phyloP scores from a whole-genome alignment of 352 stramenopile genomes.

The Globisporangium irregulare region DNA sequence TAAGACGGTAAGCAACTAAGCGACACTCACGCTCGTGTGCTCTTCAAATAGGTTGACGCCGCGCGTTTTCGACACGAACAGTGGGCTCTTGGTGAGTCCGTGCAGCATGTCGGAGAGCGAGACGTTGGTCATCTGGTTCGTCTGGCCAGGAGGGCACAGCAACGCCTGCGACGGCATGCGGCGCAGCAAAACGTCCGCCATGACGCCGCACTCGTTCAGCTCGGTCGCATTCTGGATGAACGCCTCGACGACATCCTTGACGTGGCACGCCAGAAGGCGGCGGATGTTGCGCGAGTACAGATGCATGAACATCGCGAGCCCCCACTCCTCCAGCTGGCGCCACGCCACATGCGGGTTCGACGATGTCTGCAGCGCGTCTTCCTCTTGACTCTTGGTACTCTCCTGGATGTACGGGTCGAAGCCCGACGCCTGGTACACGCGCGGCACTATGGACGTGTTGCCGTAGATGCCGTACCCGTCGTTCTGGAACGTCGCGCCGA shows the following conservation, averaged over 20 bases:
- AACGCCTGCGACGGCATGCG: constrained; percentile 68
- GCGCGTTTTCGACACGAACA: constrained; percentile 76
- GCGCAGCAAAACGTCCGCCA: constrained; percentile 74
- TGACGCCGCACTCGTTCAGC: constrained; percentile 75
- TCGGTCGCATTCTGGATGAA: constrained; percentile 80
- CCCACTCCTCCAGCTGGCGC: constrained; percentile 73
- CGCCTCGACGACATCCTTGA: constrained; percentile 81
- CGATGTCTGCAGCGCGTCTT: constrained; percentile 70
- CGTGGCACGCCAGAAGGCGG: constrained; percentile 73
- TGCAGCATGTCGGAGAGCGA: constrained; percentile 77
- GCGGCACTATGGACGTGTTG: constrained; percentile 58
- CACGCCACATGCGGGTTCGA: constrained; percentile 73
- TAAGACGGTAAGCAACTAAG: constrained; percentile 13
- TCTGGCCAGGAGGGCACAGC: constrained; percentile 67
- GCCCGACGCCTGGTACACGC: constrained; percentile 81
- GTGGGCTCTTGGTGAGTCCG: constrained; percentile 51
- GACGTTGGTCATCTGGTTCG: constrained; percentile 80
- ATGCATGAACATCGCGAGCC: constrained; percentile 84
- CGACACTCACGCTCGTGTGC: constrained; percentile 60
- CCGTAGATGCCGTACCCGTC: constrained; percentile 74
- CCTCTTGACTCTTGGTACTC: constrained; percentile 55
- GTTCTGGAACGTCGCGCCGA: constrained; percentile 42
- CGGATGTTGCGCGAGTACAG: constrained; percentile 84
- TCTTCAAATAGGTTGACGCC: constrained; percentile 79
- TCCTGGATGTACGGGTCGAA: constrained; percentile 73